Base-by-base conservation (phyloP, 371 early-diverging fungal species). In the Apophysomyces trapeziformis region DNA sequence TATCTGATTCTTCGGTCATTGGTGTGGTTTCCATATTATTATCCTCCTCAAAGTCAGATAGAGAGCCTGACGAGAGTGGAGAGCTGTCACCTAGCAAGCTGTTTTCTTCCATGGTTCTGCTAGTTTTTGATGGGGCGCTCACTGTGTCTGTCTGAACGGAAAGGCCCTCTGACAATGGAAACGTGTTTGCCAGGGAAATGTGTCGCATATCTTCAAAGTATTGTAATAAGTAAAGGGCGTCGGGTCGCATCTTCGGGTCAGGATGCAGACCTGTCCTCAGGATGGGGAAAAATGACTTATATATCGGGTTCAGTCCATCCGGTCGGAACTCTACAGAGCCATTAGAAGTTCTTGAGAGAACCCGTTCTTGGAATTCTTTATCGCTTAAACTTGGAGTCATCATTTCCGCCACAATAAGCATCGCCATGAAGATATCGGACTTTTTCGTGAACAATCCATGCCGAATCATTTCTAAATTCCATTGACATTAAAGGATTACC, bases 351-450 rank as follows among this genome's bases (percentile, higher is more conserved):
- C 75, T 60, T 13, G 54, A 35, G 0, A 79, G 44, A 1, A 79
- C 65, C 0, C 47, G 9, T 1, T 63, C 37, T 6, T 43, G 12
- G 26, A 79, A 79, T 37, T 66, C 71, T 2, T 45, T 41, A 32
- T 79, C 75, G 9, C 57, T 65, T 1, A 70, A 9, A 7, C 68
- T 62, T 4, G 67, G 68, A 4, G 77, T 73, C 66, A 77, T 56
- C 1, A 71, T 12, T 50, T 79, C 80, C 3, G 75, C 71, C 7
- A 74, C 1, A 47, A 74, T 79, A 2, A 74, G 13, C 0, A 66
- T 71, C 8, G 72, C 76, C 79, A 79, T 79, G 47, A 79, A 79
- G 8, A 79, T 70, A 38, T 79, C 79, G 0, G 79, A 79, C 37
- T 70, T 63, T 35, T 74, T 79, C 11, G 46, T 61, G 13, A 76